Percentiles rank a stretch among this genome's conserved stretches.
phyloP scores from a whole-genome alignment of 345 rosid genomes.

The Draba incana region DNA sequence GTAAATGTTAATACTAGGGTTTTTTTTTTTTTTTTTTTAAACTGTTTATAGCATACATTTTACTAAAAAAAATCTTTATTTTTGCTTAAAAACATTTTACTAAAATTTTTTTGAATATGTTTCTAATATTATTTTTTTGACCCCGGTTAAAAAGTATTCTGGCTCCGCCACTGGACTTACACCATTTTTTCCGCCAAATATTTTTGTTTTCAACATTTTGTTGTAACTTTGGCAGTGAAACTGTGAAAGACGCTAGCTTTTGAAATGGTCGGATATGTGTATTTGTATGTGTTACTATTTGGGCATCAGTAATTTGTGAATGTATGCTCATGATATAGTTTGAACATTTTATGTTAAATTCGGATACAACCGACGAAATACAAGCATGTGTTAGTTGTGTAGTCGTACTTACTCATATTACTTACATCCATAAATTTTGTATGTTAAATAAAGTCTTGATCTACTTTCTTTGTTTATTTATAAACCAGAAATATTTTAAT shows the following conservation, averaged over 20 bases:
- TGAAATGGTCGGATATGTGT: neutral
- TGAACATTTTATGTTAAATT: neutral
- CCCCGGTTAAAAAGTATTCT: too few relatives aligned
- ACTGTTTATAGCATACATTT: too few relatives aligned
- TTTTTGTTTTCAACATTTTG: too few relatives aligned
- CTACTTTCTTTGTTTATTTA: neutral
- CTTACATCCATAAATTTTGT: neutral
- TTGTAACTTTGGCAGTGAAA: conserved; percentile 1
- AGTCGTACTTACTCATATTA: neutral
- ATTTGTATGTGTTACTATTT: too few relatives aligned
- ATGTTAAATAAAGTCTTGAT: neutral
- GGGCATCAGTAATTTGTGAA: neutral
- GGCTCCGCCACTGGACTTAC: too few relatives aligned
- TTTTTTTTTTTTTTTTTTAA: too few relatives aligned
- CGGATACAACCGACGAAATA: neutral
- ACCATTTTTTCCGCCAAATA: too few relatives aligned
- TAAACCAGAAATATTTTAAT: neutral
- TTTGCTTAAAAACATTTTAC: too few relatives aligned
- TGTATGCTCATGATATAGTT: neutral
- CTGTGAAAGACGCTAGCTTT: neutral
- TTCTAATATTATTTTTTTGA: too few relatives aligned
- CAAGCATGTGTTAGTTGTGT: neutral
- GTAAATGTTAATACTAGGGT: too few relatives aligned
- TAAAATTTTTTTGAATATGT: too few relatives aligned
- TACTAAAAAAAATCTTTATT: too few relatives aligned